These are phyloP conservation scores for Fusarium beomiforme DNA, from an alignment of 2,329 filamentous ascomycete genomes.

Conservation along the genomic window DNA sequence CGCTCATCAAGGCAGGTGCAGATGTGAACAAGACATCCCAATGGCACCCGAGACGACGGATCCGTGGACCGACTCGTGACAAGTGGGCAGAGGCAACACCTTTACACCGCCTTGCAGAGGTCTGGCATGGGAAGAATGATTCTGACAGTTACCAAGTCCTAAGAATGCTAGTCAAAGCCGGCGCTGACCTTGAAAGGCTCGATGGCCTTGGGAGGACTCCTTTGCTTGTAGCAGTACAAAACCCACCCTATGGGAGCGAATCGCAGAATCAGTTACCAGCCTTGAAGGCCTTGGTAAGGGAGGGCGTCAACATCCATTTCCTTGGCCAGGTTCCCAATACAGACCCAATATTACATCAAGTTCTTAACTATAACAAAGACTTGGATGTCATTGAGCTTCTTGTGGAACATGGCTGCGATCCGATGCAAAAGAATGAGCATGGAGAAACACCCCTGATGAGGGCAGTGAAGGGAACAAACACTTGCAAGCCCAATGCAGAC, in stretches of 20 bases:
- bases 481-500: not conserved
- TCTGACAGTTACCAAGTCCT: slow-evolving; percentile 11
- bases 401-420: slow-evolving; percentile 24
- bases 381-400: slow-evolving; percentile 14
- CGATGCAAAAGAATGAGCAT: not conserved
- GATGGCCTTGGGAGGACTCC: slow-evolving; percentile 2
- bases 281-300: slow-evolving; percentile 14
- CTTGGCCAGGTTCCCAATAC: rapidly evolving
- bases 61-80: not conserved
- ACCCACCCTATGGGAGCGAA: not conserved
- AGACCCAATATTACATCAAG: slow-evolving; percentile 7
- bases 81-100: not conserved
- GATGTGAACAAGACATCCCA: slow-evolving; percentile 10
- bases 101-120: slow-evolving; percentile 3
- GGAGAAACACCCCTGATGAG: slow-evolving; percentile 1
- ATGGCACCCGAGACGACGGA: not conserved
- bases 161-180: slow-evolving; percentile 16
- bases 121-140: slow-evolving; percentile 15
- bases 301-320: slow-evolving; percentile 5
- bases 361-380: not conserved
- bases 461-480: not conserved
- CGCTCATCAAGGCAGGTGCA: slow-evolving; percentile 26
- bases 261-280: not conserved
- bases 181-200: slow-evolving; percentile 19
- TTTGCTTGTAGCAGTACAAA: not conserved